Percentiles rank a stretch among this genome's conserved stretches.
These are phyloP conservation scores for Pinus taeda DNA, from an alignment of 75 land plant genomes.

Conservation along the genomic window DNA sequence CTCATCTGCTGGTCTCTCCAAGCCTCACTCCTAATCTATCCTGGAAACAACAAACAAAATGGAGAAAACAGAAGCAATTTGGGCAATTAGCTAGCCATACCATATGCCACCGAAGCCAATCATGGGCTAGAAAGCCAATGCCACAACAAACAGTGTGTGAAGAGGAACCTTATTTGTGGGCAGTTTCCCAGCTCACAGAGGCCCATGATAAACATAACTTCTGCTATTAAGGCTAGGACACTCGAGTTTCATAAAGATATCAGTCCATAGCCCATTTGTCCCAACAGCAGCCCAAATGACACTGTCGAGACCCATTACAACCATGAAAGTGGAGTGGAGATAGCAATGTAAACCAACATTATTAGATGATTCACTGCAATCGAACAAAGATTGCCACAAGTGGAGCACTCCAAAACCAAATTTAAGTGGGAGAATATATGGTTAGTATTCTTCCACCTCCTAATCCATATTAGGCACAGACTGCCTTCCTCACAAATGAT, in stretches of 20 bases:
- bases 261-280: conserved; percentile 73
- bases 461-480: too few relatives aligned
- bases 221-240: conserved; percentile 54
- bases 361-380: too few relatives aligned
- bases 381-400: too few relatives aligned
- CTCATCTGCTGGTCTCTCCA: conserved; percentile 51
- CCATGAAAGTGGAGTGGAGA: neutral
- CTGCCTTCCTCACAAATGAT: too few relatives aligned
- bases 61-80: conserved; percentile 60
- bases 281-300: conserved; percentile 63
- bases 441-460: too few relatives aligned
- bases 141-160: conserved; percentile 82
- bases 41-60: conserved; percentile 49
- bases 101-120: conserved; percentile 79
- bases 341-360: too few relatives aligned
- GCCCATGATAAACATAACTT: conserved; percentile 74
- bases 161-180: conserved; percentile 87
- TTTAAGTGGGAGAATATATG: too few relatives aligned
- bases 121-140: conserved; percentile 58
- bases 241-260: conserved; percentile 58
- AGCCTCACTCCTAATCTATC: conserved; percentile 84
- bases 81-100: conserved; percentile 82
- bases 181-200: conserved; percentile 90
- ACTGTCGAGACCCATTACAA: conserved; percentile 50
- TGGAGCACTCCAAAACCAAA: too few relatives aligned